These are phyloP conservation scores for Clonostachys solani DNA, from an alignment of 2,329 filamentous ascomycete species.

Conservation along the genomic window DNA sequence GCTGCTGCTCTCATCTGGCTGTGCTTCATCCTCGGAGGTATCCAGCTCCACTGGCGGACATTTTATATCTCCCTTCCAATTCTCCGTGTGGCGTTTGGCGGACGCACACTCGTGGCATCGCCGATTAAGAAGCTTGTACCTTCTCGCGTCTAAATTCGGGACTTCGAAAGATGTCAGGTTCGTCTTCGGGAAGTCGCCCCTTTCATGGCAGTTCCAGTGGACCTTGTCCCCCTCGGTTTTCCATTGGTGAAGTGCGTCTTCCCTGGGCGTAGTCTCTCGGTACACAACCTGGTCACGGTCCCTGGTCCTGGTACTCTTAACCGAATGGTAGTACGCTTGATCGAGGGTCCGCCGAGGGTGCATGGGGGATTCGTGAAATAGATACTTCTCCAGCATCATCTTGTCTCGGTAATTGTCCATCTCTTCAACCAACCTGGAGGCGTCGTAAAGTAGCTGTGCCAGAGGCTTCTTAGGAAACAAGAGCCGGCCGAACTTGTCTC, in stretches of 20 bases:
- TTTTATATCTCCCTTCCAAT: too few species aligned
- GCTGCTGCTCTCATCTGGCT: too few species aligned
- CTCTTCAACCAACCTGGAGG: conserved; percentile 25
- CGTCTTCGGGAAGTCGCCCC: too few species aligned
- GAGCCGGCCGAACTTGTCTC: too few species aligned
- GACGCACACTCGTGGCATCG: too few species aligned
- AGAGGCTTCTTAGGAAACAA: background rate
- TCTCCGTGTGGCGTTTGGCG: too few species aligned
- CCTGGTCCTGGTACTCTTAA: conserved; percentile 28
- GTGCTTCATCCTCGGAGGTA: too few species aligned
- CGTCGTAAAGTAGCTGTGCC: conserved; percentile 3
- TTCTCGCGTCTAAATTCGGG: conserved; percentile 7
- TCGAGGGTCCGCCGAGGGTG: conserved; percentile 41
- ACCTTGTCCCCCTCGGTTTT: too few species aligned
- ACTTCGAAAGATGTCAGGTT: conserved; percentile 1
- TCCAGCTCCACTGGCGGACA: too few species aligned
- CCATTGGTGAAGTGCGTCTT: too few species aligned
- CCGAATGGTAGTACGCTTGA: conserved; percentile 36
- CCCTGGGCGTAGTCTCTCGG: conserved; percentile 17
- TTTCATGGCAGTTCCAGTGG: too few species aligned
- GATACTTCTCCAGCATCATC: conserved; percentile 19
- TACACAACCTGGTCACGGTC: conserved; percentile 39
- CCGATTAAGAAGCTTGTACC: too few species aligned
- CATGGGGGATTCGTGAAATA: conserved; percentile 23
- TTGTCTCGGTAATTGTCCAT: conserved; percentile 28